These are phyloP conservation scores for Trametes maxima DNA, from an alignment of 768 basidiomycete species.

Conservation along the genomic window DNA sequence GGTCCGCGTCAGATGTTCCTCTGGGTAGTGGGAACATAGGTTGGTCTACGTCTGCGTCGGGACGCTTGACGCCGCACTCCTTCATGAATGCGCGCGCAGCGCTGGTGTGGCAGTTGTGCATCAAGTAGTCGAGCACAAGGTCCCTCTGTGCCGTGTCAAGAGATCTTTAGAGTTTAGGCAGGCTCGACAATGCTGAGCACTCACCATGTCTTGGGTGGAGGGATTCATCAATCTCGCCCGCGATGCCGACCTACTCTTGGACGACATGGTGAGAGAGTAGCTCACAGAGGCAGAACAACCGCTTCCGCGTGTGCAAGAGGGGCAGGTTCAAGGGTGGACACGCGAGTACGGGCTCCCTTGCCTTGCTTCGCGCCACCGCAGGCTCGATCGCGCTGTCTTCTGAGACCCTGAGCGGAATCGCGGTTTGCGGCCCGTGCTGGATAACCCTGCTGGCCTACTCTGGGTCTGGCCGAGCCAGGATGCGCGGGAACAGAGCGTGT, in stretches of 20 bases:
- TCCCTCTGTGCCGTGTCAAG: conserved; percentile 49
- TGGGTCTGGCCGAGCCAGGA: neutral
- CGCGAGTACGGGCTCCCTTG: neutral
- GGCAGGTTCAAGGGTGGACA: neutral
- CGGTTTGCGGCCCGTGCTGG: neutral
- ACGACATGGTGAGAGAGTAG: conserved; percentile 10
- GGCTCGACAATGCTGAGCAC: neutral
- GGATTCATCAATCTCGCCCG: conserved; percentile 13
- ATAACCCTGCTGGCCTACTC: neutral
- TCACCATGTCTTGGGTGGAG: conserved; percentile 21
- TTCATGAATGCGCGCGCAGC: conserved; percentile 70
- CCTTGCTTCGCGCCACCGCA: conserved; percentile 7
- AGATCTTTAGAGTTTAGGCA: conserved; percentile 2
- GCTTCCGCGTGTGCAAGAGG: neutral
- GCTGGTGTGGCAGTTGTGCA: conserved; percentile 69
- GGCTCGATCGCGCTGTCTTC: neutral
- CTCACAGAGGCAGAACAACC: neutral
- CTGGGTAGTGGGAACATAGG: conserved; percentile 26
- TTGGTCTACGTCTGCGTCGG: conserved; percentile 68
- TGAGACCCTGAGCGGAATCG: neutral
- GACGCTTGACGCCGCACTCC: conserved; percentile 61
- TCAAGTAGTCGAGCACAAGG: conserved; percentile 77
- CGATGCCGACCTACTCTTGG: neutral
- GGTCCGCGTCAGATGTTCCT: conserved; percentile 40
- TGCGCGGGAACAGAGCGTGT: neutral